Conservation (phyloP, 78 protist species). For the Capsaspora owczarzaki region DNA sequence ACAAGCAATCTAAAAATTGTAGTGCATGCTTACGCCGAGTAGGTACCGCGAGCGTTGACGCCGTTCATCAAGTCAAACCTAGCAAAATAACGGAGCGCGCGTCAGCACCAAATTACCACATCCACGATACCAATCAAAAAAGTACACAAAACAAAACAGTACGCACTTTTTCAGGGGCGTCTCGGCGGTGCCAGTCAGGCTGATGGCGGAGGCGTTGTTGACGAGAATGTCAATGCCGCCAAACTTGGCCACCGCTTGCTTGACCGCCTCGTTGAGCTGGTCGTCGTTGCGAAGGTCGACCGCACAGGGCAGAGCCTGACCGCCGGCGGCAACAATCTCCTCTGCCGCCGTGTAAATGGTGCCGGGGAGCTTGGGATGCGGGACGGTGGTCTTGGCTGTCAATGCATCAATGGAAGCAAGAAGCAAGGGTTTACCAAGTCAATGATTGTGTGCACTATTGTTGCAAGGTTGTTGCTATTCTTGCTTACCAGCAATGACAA, state of each 20-base stretch:
- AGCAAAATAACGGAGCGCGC: not conserved
- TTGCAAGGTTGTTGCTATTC: too few species aligned
- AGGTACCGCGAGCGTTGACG: conserved; percentile 75
- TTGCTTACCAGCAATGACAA: conserved; percentile 23
- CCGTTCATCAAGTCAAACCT: conserved; percentile 63
- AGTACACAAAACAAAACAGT: not conserved
- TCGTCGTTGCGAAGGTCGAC: conserved; percentile 61
- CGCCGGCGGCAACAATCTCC: conserved; percentile 56
- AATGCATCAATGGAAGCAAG: too few species aligned
- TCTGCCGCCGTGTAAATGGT: conserved; percentile 63
- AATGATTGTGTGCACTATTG: too few species aligned
- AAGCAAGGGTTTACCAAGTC: too few species aligned
- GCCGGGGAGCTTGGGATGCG: conserved; percentile 77
- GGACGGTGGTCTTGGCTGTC: conserved; percentile 60
- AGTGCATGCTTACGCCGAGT: conserved; percentile 15
- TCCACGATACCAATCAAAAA: not conserved
- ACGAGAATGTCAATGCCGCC: conserved; percentile 78
- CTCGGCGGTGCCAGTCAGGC: conserved; percentile 37
- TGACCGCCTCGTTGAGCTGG: conserved; percentile 58
- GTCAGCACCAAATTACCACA: not conserved
- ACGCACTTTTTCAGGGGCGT: conserved; percentile 5
- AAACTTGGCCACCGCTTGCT: conserved; percentile 49
- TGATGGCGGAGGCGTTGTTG: conserved; percentile 78
- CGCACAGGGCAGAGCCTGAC: conserved; percentile 12
- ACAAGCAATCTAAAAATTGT: not conserved